A percentile compares a stretch with the other conserved stretches of the same genome.
Conservation (phyloP, 1,284 basidiomycete species). For the Meira miltonrushii region DNA sequence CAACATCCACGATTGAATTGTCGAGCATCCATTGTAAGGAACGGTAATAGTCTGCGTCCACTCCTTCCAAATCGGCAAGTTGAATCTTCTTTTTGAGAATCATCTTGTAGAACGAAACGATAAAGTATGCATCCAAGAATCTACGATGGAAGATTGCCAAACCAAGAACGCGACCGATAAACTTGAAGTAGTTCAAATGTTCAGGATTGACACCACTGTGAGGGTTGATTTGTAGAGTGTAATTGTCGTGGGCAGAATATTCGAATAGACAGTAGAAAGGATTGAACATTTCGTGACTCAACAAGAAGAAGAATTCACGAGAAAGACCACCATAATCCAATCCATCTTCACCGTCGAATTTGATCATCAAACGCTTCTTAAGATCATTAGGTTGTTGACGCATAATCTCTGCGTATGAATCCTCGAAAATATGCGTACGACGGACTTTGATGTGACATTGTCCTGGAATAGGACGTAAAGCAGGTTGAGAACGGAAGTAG, state of each 20-base stretch:
- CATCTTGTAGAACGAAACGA: slow-evolving; percentile 99
- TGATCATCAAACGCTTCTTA: slow-evolving; percentile 96
- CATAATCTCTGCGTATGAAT: slow-evolving; percentile 95
- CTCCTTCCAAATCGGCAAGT: slow-evolving; percentile 47
- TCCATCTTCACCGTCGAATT: slow-evolving; percentile 97
- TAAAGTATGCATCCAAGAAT: slow-evolving; percentile 98
- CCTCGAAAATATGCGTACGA: slow-evolving; percentile 88
- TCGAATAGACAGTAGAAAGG: slow-evolving; percentile 95
- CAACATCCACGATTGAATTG: slow-evolving; percentile 50
- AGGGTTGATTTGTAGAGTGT: slow-evolving; percentile 96
- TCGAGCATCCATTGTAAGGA: slow-evolving; percentile 85
- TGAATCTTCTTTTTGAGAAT: slow-evolving; percentile 55
- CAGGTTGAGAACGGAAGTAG: slow-evolving; percentile 97
- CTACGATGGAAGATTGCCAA: slow-evolving; percentile 96
- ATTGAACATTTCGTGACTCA: slow-evolving; percentile 77
- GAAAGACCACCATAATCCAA: slow-evolving; percentile 96
- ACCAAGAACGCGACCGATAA: slow-evolving; percentile 89
- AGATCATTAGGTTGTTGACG: slow-evolving; percentile 84
- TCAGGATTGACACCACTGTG: slow-evolving; percentile 97
- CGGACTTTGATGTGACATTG: slow-evolving; percentile 96
- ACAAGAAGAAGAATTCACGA: slow-evolving; percentile 99
- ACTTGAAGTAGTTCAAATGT: slow-evolving; percentile 99
- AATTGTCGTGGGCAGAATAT: slow-evolving; percentile 98
- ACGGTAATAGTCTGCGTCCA: slow-evolving; percentile 63
- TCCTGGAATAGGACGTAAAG: slow-evolving; percentile 70